Evolutionary conservation across 202 grass and related monocot genomes (phyloP).

Genomic region (Zoysia matrella): DNA sequence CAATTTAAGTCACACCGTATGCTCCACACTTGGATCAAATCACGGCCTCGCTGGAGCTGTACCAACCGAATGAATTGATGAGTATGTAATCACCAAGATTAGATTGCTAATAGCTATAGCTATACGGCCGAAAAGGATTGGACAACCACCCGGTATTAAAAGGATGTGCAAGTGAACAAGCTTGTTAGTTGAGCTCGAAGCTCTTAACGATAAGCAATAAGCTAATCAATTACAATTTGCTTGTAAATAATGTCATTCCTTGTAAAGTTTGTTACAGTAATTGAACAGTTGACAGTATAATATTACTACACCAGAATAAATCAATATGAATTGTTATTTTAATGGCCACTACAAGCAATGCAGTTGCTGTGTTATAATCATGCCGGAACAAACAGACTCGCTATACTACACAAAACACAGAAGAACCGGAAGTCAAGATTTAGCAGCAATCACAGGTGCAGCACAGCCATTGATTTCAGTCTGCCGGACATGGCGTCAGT

Average conservation of each 20-base stretch:
- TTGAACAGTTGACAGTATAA: neutral
- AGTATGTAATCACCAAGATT: slow-evolving; percentile 23
- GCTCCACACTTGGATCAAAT: slow-evolving; percentile 4
- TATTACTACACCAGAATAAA: neutral
- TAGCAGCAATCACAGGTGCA: slow-evolving; percentile 57
- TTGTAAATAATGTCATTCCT: neutral
- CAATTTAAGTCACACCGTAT: neutral
- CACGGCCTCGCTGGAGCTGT: slow-evolving; percentile 28
- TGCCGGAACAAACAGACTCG: slow-evolving; percentile 18
- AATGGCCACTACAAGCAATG: slow-evolving; percentile 32
- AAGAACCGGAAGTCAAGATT: neutral
- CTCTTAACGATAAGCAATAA: slow-evolving; percentile 11
- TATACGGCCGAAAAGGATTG: slow-evolving; percentile 24
- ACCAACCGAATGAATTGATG: slow-evolving; percentile 40
- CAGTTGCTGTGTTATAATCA: slow-evolving; percentile 13
- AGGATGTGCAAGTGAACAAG: slow-evolving; percentile 12
- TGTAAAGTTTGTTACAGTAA: neutral
- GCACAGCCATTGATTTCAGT: slow-evolving; percentile 72
- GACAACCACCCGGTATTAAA: slow-evolving; percentile 16
- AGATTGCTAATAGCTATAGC: slow-evolving; percentile 4
- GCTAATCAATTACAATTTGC: neutral
- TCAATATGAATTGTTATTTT: slow-evolving; percentile 18
- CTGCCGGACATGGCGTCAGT: slow-evolving; percentile 71
- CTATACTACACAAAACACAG: neutral
- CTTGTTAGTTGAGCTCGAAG: slow-evolving; percentile 14